Percentiles rank a stretch among this genome's conserved stretches.
phyloP scores from a whole-genome alignment of 2,329 filamentous ascomycete species.

The Alternaria triticimaculans region DNA sequence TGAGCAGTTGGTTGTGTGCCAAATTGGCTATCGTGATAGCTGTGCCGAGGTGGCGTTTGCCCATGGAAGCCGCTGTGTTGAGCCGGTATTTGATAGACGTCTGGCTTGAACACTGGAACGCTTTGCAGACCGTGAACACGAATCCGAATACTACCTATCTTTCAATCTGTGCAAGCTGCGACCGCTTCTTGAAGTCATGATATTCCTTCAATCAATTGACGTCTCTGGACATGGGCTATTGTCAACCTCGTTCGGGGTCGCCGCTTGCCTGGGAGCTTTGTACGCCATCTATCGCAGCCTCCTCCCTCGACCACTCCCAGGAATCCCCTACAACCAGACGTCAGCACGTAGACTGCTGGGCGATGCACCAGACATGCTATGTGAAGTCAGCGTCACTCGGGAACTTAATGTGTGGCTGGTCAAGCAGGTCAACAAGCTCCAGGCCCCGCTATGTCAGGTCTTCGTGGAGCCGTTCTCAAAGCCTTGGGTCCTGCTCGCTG shows the following conservation, averaged over 20 bases:
- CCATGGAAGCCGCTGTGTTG: background rate
- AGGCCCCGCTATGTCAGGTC: conserved; percentile 11
- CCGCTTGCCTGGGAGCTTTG: background rate
- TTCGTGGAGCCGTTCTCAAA: conserved; percentile 13
- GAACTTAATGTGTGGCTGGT: conserved; percentile 5
- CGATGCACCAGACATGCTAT: conserved; percentile 51
- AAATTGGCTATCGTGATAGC: background rate
- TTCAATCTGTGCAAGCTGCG: background rate
- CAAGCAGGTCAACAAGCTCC: conserved; percentile 7
- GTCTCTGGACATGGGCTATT: background rate
- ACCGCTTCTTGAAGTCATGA: background rate
- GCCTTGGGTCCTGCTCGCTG: conserved; percentile 13
- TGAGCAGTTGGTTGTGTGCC: background rate
- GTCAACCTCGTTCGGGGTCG: background rate
- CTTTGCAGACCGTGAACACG: background rate
- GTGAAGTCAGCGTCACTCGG: background rate
- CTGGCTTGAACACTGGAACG: background rate
- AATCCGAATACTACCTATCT: background rate
- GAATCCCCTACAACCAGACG: conserved; percentile 55
- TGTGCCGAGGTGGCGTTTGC: background rate
- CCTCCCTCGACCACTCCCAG: conserved; percentile 50
- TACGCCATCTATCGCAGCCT: background rate
- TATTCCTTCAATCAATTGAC: background rate
- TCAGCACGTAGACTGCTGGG: conserved; percentile 50
- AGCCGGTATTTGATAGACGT: background rate